phyloP scores from a whole-genome alignment of 176 grass and related monocot species.

The Hordeum marinum region DNA sequence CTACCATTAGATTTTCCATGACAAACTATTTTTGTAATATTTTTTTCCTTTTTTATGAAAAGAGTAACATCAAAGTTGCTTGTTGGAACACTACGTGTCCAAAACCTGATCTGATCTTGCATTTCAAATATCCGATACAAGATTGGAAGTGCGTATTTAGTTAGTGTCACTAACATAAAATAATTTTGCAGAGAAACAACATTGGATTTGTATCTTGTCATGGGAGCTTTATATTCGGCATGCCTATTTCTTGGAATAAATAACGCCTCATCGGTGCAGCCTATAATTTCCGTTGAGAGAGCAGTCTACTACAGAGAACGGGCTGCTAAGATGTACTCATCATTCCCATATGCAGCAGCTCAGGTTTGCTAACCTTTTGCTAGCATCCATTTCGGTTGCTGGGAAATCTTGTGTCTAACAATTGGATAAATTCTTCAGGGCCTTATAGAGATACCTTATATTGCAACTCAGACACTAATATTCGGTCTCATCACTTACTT shows the following conservation, averaged over 20 bases:
- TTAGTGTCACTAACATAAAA: not conserved
- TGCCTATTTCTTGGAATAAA: constrained; percentile 72
- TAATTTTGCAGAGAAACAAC: constrained; percentile 48
- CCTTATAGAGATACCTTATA: constrained; percentile 71
- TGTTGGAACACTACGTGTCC: not conserved
- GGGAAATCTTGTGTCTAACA: not conserved
- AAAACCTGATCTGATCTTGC: not conserved
- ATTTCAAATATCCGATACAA: no score
- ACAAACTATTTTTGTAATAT: not conserved
- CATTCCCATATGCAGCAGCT: constrained; percentile 70
- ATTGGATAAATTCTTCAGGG: constrained; percentile 46
- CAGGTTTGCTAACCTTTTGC: constrained; percentile 42
- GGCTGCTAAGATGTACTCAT: constrained; percentile 65
- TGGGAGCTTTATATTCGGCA: constrained; percentile 67
- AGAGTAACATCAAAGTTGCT: not conserved
- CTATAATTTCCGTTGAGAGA: constrained; percentile 69
- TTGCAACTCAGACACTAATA: constrained; percentile 56
- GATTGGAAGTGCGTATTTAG: not conserved
- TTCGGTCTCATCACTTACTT: constrained; percentile 73
- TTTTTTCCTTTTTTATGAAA: not conserved
- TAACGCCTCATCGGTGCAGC: constrained; percentile 62
- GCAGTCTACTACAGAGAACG: constrained; percentile 69
- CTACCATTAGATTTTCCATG: not conserved
- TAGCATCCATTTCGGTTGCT: not conserved
- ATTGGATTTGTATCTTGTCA: constrained; percentile 49